Evolutionary conservation across 257 asterid species (phyloP).

Genomic region (Fraxinus anomala): DNA sequence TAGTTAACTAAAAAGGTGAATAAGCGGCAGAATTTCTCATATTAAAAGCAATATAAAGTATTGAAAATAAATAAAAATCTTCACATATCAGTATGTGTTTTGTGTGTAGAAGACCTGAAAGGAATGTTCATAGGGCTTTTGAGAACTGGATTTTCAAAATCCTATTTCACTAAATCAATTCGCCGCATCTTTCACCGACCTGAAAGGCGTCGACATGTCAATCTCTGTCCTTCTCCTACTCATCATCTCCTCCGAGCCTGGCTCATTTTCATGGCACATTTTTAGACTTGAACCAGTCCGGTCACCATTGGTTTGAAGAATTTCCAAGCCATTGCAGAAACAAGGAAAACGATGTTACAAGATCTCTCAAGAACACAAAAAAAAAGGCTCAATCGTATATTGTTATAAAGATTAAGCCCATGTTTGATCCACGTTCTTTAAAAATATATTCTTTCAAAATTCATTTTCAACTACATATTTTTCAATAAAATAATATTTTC

Average conservation of each 20-base stretch:
- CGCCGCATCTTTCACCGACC: conserved; percentile 90
- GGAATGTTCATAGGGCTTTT: conserved; percentile 32
- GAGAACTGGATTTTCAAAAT: conserved; percentile 78
- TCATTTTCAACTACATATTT: no score
- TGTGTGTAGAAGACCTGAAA: conserved; percentile 37
- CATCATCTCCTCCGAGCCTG: conserved; percentile 1
- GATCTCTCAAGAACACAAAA: background rate
- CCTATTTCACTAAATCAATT: no score
- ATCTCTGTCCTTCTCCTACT: conserved; percentile 52
- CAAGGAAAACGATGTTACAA: background rate
- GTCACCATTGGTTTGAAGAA: conserved; percentile 19
- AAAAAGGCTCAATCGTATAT: no score
- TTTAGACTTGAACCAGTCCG: conserved; percentile 22
- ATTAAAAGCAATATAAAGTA: background rate
- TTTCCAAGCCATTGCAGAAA: conserved; percentile 28
- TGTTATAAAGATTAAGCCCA: background rate
- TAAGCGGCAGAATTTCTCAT: no score
- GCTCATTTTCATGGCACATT: background rate
- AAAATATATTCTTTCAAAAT: no score
- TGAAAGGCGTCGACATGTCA: conserved; percentile 90
- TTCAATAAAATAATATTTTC: no score
- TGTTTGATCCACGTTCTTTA: no score
- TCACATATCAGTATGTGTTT: background rate
- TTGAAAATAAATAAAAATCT: background rate
- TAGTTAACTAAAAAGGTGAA: no score